Evolutionary conservation across 495 filamentous ascomycete species (phyloP), one percentile per base, ranked within the genome.

Genomic region (Annulohypoxylon bovei): DNA sequence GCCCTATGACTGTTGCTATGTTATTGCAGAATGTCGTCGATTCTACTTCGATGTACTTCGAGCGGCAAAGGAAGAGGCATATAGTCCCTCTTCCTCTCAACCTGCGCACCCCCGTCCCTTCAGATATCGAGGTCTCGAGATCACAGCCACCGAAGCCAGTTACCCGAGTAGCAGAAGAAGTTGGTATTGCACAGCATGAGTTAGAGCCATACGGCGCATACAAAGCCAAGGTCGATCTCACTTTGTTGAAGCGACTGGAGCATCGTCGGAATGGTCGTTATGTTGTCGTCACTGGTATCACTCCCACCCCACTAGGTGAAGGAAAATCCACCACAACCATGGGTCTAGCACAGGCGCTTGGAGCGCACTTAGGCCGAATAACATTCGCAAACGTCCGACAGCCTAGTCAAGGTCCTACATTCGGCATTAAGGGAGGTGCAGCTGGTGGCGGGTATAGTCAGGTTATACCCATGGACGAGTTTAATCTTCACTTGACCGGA

Each of bases 381-480:
- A 90, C 88, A 11, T 98, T 99, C 74, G 95, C 95, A 79, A 99
- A 99, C 73, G 95, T 99, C 55, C 89, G 95, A 50, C 95, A 99
- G 81, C 95, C 95, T 28, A 96, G 92, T 74, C 95, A 98, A 83
- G 95, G 95, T 8, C 95, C 95, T 55, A 99, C 95, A 0, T 99
- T 99, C 76, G 95, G 95, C 74, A 98, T 99, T 85, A 99, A 99
- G 83, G 95, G 95, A 46, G 95, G 95, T 68, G 95, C 95, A 56
- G 95, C 95, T 62, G 95, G 95, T 74, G 95, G 95, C 70, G 95
- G 95, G 14, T 99, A 97, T 84, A 96, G 93, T 78, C 95, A 99
- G 80, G 95, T 98, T 74, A 98, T 99, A 71, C 95, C 95, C 56
- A 99, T 99, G 95, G 95, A 99, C 70, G 95, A 99, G 78, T 99